A percentile compares a stretch with the other conserved stretches of the same genome.
phyloP scores from a whole-genome alignment of 2,329 filamentous ascomycete genomes.

The Pyrenochaeta sp. region DNA sequence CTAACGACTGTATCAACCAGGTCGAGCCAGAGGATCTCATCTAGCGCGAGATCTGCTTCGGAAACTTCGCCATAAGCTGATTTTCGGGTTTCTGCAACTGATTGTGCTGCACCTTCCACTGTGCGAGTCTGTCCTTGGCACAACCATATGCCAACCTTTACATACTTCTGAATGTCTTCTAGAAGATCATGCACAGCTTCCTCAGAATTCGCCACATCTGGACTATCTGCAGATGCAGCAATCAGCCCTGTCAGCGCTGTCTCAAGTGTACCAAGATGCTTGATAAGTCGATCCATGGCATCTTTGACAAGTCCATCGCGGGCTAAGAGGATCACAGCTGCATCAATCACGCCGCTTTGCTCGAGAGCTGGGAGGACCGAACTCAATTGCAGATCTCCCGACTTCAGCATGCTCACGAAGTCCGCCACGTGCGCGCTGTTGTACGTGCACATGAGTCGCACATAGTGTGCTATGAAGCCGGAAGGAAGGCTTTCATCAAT shows the following conservation, averaged over 20 bases:
- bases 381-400: slow-evolving; percentile 79
- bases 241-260: slow-evolving; percentile 79
- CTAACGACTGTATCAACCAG: slow-evolving; percentile 68
- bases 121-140: slow-evolving; percentile 84
- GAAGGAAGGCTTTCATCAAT: slow-evolving; percentile 50
- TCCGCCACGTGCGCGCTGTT: slow-evolving; percentile 82
- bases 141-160: slow-evolving; percentile 92
- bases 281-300: slow-evolving; percentile 85
- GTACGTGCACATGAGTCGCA: slow-evolving; percentile 89
- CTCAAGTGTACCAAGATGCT: slow-evolving; percentile 80
- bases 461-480: slow-evolving; percentile 80
- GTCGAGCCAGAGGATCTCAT: slow-evolving; percentile 72
- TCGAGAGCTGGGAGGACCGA: slow-evolving; percentile 87
- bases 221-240: slow-evolving; percentile 64
- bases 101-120: slow-evolving; percentile 41
- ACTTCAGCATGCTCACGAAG: slow-evolving; percentile 79
- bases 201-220: slow-evolving; percentile 65
- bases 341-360: slow-evolving; percentile 87
- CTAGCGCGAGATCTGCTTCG: slow-evolving; percentile 64
- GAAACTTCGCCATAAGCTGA: slow-evolving; percentile 54
- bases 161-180: slow-evolving; percentile 83
- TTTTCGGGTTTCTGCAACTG: slow-evolving; percentile 50
- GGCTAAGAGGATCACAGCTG: slow-evolving; percentile 88
- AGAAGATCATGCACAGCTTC: slow-evolving; percentile 77
- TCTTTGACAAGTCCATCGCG: slow-evolving; percentile 82